A percentile compares a stretch with the other conserved stretches of the same genome.
phyloP scores from a whole-genome alignment of 192 early-diverging fungal genomes.

The Backusella sp. region DNA sequence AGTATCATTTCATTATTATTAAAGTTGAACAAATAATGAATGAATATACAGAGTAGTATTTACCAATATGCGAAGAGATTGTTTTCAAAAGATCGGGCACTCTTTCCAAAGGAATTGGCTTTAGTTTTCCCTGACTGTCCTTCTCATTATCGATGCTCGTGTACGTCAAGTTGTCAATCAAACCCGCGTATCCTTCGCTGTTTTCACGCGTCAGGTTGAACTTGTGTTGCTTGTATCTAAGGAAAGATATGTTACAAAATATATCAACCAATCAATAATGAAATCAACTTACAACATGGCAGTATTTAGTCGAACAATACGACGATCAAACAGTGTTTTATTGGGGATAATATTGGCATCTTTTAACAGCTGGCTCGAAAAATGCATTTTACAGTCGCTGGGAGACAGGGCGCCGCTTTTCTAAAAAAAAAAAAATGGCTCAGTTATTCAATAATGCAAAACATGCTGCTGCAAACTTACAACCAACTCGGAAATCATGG shows the following conservation, averaged over 20 bases:
- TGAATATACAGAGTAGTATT: neutral
- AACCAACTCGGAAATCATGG: conserved; percentile 23
- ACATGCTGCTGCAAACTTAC: conserved; percentile 3
- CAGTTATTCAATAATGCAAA: neutral
- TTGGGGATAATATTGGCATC: conserved; percentile 25
- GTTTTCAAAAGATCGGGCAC: conserved; percentile 16
- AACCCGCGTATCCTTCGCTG: conserved; percentile 76
- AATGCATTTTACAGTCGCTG: conserved; percentile 24
- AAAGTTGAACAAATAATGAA: neutral
- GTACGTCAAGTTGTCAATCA: conserved; percentile 55
- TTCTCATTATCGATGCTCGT: conserved; percentile 21
- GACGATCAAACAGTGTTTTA: conserved; percentile 25
- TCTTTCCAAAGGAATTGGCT: conserved; percentile 21
- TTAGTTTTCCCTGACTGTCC: conserved; percentile 6
- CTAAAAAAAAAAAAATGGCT: neutral
- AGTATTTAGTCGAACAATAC: conserved; percentile 36
- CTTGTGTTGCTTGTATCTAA: conserved; percentile 75
- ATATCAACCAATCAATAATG: too few species aligned
- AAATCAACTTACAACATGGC: conserved; percentile 33
- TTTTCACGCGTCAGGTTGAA: conserved; percentile 84
- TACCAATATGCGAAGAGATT: conserved; percentile 26
- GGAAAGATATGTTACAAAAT: too few species aligned
- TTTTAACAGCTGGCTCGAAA: conserved; percentile 26
- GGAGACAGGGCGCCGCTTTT: neutral
- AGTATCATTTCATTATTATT: neutral